phyloP scores from a whole-genome alignment of 768 basidiomycete species.

The Chalciporus sphaerocephalus region DNA sequence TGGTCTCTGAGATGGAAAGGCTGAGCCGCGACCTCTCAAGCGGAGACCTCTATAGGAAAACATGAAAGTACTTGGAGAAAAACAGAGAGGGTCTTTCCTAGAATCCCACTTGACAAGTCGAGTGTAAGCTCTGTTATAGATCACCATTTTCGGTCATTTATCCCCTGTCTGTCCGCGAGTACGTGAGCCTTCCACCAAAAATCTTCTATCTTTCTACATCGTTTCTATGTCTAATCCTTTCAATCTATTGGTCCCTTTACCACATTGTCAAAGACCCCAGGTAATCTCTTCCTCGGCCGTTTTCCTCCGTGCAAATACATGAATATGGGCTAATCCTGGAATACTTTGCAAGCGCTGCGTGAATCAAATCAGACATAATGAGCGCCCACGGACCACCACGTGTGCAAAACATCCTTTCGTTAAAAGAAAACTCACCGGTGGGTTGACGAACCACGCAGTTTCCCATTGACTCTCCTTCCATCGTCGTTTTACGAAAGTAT shows the following conservation, averaged over 20 bases:
- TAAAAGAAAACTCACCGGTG: slow-evolving; percentile 51
- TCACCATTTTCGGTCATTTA: not conserved
- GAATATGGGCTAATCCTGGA: slow-evolving; percentile 76
- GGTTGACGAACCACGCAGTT: slow-evolving; percentile 90
- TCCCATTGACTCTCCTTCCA: slow-evolving; percentile 81
- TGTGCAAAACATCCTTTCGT: too few relatives aligned
- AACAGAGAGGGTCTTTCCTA: not conserved
- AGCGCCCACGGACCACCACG: not conserved
- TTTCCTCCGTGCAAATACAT: slow-evolving; percentile 74
- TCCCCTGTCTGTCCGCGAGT: not conserved
- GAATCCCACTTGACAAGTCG: not conserved
- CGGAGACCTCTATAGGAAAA: not conserved
- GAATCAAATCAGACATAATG: not conserved
- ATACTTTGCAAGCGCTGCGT: slow-evolving; percentile 76
- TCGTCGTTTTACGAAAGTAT: slow-evolving; percentile 55
- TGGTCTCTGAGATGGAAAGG: slow-evolving; percentile 1
- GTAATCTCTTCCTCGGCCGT: slow-evolving; percentile 16
- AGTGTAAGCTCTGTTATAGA: slow-evolving; percentile 7
- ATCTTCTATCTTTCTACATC: too few relatives aligned
- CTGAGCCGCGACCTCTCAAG: not conserved
- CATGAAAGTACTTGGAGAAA: too few relatives aligned
- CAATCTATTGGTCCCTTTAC: not conserved
- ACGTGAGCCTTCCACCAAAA: too few relatives aligned
- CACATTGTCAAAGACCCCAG: slow-evolving; percentile 13
- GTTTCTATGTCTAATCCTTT: slow-evolving; percentile 7